phyloP scores from a whole-genome alignment of 805 yeast species.

The Sporopachydermia lactativora region DNA sequence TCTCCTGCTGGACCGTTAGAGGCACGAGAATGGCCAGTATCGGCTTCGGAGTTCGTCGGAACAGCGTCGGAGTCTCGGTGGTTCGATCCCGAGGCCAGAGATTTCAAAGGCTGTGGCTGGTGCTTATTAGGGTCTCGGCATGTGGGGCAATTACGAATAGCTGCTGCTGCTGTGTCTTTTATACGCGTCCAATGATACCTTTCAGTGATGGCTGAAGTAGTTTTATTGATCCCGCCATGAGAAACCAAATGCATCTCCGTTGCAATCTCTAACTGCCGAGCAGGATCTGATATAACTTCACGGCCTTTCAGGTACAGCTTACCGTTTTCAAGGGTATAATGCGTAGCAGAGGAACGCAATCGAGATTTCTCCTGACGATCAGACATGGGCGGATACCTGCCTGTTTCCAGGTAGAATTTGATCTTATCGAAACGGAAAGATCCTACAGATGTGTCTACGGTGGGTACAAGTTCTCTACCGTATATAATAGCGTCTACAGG shows the following conservation, averaged over 20 bases:
- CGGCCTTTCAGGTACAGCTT: constrained; percentile 61
- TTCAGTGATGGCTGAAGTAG: constrained; percentile 65
- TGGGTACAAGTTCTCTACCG: constrained; percentile 61
- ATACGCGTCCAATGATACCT: constrained; percentile 86
- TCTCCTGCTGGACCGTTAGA: constrained; percentile 11
- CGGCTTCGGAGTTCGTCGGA: neutral
- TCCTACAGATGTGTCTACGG: constrained; percentile 30
- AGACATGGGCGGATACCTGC: constrained; percentile 73
- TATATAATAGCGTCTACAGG: constrained; percentile 83
- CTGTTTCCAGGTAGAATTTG: constrained; percentile 64
- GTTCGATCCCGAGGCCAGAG: neutral
- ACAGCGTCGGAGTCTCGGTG: neutral
- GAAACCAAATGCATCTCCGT: constrained; percentile 49
- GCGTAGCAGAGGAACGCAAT: constrained; percentile 62
- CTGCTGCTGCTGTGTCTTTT: constrained; percentile 73
- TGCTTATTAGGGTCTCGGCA: constrained; percentile 44
- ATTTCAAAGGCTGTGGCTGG: constrained; percentile 8
- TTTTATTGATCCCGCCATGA: constrained; percentile 84
- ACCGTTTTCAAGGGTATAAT: constrained; percentile 59
- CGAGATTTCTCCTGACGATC: constrained; percentile 83
- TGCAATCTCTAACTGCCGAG: constrained; percentile 61
- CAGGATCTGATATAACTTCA: constrained; percentile 72
- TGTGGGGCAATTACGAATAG: constrained; percentile 58
- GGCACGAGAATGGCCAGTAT: constrained; percentile 9
- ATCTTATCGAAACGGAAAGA: constrained; percentile 56